Conservation (phyloP, 129 eudicot genomes). For the Tagetes erecta region DNA sequence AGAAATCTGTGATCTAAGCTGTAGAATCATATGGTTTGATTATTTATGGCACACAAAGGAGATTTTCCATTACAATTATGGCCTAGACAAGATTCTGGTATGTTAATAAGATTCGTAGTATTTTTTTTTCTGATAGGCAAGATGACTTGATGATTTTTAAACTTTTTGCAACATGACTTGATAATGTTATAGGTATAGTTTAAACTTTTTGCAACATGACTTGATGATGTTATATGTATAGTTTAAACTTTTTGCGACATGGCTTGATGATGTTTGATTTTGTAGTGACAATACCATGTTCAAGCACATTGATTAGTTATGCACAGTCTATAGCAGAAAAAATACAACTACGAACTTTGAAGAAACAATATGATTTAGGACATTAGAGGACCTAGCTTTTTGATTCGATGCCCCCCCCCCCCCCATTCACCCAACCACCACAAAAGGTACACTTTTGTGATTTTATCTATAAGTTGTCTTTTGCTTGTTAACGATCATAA, state of each 20-base stretch:
- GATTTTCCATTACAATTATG: background rate
- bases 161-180: too few relatives aligned
- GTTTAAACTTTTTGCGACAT: background rate
- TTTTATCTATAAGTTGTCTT: background rate
- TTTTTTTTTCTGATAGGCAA: background rate
- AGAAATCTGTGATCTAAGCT: background rate
- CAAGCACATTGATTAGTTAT: slow-evolving; percentile 4
- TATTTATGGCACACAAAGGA: background rate
- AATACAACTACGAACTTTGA: background rate
- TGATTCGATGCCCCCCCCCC: background rate
- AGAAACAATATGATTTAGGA: background rate
- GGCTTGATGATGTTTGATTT: too few relatives aligned
- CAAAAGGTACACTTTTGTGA: background rate
- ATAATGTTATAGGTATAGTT: background rate
- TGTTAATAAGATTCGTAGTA: background rate
- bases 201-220: too few relatives aligned
- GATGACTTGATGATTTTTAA: too few relatives aligned
- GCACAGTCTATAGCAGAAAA: too few relatives aligned
- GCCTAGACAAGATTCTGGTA: background rate
- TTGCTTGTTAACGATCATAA: background rate
- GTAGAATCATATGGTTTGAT: background rate
- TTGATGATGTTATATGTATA: background rate
- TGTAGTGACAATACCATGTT: background rate
- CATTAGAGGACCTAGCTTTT: background rate
- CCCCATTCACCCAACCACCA: background rate